Base-by-base conservation (phyloP, 2,329 filamentous ascomycete genomes). In the Annulohypoxylon truncatum region DNA sequence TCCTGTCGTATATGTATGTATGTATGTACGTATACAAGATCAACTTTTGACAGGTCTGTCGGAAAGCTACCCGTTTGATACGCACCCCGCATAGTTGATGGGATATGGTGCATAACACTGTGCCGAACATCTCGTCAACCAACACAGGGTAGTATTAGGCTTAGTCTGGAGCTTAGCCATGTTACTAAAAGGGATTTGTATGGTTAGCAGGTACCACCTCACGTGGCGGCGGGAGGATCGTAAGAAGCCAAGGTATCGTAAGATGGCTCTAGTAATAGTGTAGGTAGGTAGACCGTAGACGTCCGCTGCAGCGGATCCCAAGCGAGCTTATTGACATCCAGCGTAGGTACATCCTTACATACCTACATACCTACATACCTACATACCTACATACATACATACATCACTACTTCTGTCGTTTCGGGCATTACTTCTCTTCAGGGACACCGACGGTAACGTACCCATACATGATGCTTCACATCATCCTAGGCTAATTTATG, bases 211-310 rank as follows among this genome's bases (percentile, higher is more conserved):
- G 61, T 67, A 67, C 51, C 47, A 59, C 31, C 55, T 71, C 68
- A 71, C 68, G 68, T 71, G 68, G 68, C 68, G 66, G 68, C 68
- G 68, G 68, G 68, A 71, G 66, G 68, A 71, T 71, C 68, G 61
- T 53, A 51, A 42, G 47, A 33, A 67, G 53, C 60, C 60, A 64
- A 67, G 56, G 56, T 47, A 61, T 64, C 54, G 67, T 55, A 57
- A 31, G 33, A 60, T 60, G 58, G 53, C 42, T 64, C 64, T 54
- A 63, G 59, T 47, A 44, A 59, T 55, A 20, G 50, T 28, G 24
- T 57, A 48, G 18, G 15, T 47, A 44, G 18, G 55, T 53, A 38
- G 12, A 35, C 33, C 12, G 29, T 31, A 50, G 47, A 38, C 51
- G 53, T 56, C 33, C 33, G 60, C 58, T 47, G 51, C 35, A 56